Evolutionary conservation across 768 basidiomycete genomes (phyloP), one percentile per base, ranked within the genome.

Genomic region (Tylopilus subfusipes): DNA sequence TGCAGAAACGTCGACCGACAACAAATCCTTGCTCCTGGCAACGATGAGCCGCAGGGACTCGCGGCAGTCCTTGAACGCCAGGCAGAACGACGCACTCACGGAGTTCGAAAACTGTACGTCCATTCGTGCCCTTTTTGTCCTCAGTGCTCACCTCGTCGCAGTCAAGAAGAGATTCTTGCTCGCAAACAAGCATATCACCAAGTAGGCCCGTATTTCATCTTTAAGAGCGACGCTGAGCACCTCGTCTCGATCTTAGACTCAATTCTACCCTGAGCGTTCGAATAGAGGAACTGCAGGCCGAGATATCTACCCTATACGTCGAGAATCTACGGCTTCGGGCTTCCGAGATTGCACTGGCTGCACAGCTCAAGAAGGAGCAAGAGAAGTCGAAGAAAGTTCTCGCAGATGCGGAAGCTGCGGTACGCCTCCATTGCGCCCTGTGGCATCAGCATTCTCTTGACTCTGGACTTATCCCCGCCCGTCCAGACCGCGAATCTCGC

Each of bases 101-200:
- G 90, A 93, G 66, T 91, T 90, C 63, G 90, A 93, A 73, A 87
- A 81, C 65, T 90, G 90, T 93, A 71, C 64, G 89, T 55, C 44
- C 59, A 57, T 43, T 47, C 47, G 50, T 56, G 43, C 48, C 56
- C 36, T 48, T 34, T 12, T 16, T 19, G 49, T 19, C 27, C 6
- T 39, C 31, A 12, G 19, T 6, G 36, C 52, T 67, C 45, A 68
- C 58, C 19, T 47, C 31, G 65, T 77, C 70, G 70, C 68, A 93
- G 90, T 92, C 78, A 92, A 92, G 84, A 90, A 90, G 84, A 92
- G 90, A 75, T 92, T 91, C 64, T 78, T 93, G 21, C 84, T 91
- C 55, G 89, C 90, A 54, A 93, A 93, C 74, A 92, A 91, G 72
- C 90, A 92, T 73, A 93, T 93, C 67, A 91, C 90, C 24, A 93